phyloP scores from a whole-genome alignment of 495 filamentous ascomycete species.

The Filosporella fistucella region DNA sequence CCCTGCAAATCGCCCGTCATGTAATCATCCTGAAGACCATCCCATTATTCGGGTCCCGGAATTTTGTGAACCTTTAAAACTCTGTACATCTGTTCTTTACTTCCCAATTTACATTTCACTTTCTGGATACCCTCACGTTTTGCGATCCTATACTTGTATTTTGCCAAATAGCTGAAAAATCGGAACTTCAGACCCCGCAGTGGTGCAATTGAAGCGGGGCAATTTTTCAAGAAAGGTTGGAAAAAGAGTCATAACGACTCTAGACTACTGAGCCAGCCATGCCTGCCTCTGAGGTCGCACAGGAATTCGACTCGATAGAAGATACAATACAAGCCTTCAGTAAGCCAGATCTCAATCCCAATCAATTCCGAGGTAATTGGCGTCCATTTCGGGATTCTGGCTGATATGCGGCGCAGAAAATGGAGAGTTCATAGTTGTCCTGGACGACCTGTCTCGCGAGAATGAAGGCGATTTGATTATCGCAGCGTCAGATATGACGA shows the following conservation, averaged over 20 bases:
- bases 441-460: slow-evolving; percentile 85
- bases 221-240: too few relatives aligned
- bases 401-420: slow-evolving; percentile 52
- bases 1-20: slow-evolving; percentile 3
- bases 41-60: not conserved
- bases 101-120: too few relatives aligned
- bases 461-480: slow-evolving; percentile 99
- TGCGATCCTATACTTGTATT: too few relatives aligned
- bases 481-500: slow-evolving; percentile 78
- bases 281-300: slow-evolving; percentile 25
- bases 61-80: too few relatives aligned
- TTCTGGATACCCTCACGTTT: too few relatives aligned
- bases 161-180: too few relatives aligned
- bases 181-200: too few relatives aligned
- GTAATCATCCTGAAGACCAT: not conserved
- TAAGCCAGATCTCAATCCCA: slow-evolving; percentile 37
- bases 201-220: slow-evolving; percentile 15
- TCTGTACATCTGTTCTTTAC: too few relatives aligned
- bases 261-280: slow-evolving; percentile 1
- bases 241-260: slow-evolving; percentile 5
- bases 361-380: slow-evolving; percentile 3
- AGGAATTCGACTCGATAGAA: slow-evolving; percentile 77
- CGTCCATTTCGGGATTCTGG: too few relatives aligned
- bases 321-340: slow-evolving; percentile 81
- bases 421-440: slow-evolving; percentile 93